Conservation (phyloP, 2,329 filamentous ascomycete genomes). For the Exophiala bonariae region DNA sequence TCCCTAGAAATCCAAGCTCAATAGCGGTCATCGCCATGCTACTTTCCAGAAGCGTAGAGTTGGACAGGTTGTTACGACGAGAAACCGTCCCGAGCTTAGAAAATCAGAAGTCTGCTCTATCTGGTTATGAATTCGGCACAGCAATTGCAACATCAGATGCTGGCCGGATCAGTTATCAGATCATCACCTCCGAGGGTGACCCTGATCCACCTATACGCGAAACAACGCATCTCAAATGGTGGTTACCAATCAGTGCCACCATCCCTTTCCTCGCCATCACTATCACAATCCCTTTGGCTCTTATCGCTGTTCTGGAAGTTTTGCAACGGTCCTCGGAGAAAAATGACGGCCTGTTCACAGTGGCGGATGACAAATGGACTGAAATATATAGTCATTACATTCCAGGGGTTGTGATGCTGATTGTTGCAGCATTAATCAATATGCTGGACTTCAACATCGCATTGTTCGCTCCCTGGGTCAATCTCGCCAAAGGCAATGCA, state of each 20-base stretch:
- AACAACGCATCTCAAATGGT: constrained; percentile 20
- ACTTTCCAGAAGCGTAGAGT: constrained; percentile 25
- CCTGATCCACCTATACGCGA: constrained; percentile 10
- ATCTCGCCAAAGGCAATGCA: constrained; percentile 20
- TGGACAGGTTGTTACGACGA: constrained; percentile 24
- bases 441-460: constrained; percentile 29
- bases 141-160: constrained; percentile 25
- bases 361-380: constrained; percentile 24
- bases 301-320: constrained; percentile 24
- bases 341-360: constrained; percentile 29
- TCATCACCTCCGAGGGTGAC: constrained; percentile 27
- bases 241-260: constrained; percentile 24
- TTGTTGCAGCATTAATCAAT: constrained; percentile 25
- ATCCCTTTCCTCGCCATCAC: constrained; percentile 20
- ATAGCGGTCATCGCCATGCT: constrained; percentile 24
- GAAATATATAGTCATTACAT: constrained; percentile 34
- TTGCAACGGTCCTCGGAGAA: constrained; percentile 26
- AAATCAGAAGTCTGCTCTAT: constrained; percentile 23
- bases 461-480: constrained; percentile 25
- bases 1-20: constrained; percentile 27
- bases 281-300: constrained; percentile 26
- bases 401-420: constrained; percentile 27
- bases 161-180: constrained; percentile 24
- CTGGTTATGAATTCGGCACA: constrained; percentile 28
- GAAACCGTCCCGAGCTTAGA: constrained; percentile 17